These are phyloP conservation scores for Umbellularia californica DNA, from an alignment of 164 flowering plant genomes.

Conservation along the genomic window DNA sequence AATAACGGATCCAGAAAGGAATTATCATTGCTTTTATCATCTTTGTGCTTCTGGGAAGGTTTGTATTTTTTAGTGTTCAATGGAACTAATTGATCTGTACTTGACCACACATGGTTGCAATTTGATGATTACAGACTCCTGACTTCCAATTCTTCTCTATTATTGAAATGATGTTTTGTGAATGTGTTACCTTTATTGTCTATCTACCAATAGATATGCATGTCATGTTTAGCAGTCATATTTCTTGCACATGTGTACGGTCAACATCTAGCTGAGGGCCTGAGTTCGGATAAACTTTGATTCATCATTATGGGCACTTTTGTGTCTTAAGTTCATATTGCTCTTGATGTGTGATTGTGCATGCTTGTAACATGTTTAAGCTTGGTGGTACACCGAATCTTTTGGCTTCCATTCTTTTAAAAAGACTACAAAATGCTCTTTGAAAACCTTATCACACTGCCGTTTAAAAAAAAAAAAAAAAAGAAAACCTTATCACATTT, in stretches of 20 bases:
- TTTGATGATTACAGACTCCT: neutral
- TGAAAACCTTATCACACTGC: neutral
- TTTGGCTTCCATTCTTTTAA: neutral
- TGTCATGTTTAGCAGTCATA: neutral
- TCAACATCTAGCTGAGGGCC: neutral
- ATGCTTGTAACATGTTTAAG: too few relatives aligned
- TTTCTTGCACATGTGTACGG: neutral
- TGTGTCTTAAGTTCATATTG: neutral
- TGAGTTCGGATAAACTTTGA: neutral
- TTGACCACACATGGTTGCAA: neutral
- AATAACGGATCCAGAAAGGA: constrained; percentile 90
- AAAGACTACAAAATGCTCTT: neutral
- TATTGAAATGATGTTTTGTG: neutral
- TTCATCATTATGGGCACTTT: neutral
- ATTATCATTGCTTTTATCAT: constrained; percentile 96
- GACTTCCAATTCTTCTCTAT: neutral
- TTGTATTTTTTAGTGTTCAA: constrained; percentile 2
- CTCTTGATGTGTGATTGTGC: neutral
- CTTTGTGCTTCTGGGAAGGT: constrained; percentile 92
- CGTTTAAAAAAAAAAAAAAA: too few relatives aligned
- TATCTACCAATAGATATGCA: neutral
- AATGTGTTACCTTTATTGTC: too few relatives aligned
- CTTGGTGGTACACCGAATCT: neutral
- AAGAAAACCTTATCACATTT: neutral
- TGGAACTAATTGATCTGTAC: neutral